Conservation (phyloP, 1,284 basidiomycete genomes). For the Vanrija sp. region DNA sequence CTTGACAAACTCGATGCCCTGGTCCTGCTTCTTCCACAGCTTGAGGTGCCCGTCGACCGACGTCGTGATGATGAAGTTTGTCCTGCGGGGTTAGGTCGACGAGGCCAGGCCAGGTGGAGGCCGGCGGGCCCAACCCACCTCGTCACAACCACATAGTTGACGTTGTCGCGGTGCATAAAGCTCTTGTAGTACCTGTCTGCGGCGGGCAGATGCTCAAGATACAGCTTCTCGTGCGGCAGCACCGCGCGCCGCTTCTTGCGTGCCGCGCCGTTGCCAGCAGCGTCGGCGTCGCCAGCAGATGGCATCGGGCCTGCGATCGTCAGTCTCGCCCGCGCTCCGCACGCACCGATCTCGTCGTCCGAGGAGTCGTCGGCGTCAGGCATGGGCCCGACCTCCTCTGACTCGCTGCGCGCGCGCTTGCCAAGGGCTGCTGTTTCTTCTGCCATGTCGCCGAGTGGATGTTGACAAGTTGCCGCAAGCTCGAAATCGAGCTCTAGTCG, state of each 20-base stretch:
- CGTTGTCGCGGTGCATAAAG: conserved; percentile 94
- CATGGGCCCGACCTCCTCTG: conserved; percentile 13
- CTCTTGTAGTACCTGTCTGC: conserved; percentile 94
- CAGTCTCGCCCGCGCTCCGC: background rate
- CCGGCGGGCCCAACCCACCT: conserved; percentile 55
- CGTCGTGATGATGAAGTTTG: conserved; percentile 89
- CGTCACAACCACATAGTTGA: conserved; percentile 83
- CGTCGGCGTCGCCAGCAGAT: conserved; percentile 12
- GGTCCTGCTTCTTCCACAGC: conserved; percentile 96
- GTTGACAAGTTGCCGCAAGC: too few relatives aligned
- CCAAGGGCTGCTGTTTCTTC: background rate
- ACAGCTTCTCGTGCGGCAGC: conserved; percentile 73
- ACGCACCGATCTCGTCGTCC: conserved; percentile 47
- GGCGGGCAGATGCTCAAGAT: conserved; percentile 84
- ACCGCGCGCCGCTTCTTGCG: conserved; percentile 53
- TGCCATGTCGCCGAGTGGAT: too few relatives aligned
- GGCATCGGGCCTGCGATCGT: conserved; percentile 27
- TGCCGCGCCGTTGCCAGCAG: conserved; percentile 6
- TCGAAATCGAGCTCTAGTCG: too few relatives aligned
- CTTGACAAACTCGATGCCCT: conserved; percentile 89
- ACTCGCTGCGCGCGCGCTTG: conserved; percentile 7
- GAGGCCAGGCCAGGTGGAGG: background rate
- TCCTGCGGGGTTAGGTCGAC: conserved; percentile 54
- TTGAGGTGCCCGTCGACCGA: conserved; percentile 94
- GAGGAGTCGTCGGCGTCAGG: conserved; percentile 38